phyloP scores from a whole-genome alignment of 2,329 filamentous ascomycete genomes.

The Colletotrichum chrysophilum region DNA sequence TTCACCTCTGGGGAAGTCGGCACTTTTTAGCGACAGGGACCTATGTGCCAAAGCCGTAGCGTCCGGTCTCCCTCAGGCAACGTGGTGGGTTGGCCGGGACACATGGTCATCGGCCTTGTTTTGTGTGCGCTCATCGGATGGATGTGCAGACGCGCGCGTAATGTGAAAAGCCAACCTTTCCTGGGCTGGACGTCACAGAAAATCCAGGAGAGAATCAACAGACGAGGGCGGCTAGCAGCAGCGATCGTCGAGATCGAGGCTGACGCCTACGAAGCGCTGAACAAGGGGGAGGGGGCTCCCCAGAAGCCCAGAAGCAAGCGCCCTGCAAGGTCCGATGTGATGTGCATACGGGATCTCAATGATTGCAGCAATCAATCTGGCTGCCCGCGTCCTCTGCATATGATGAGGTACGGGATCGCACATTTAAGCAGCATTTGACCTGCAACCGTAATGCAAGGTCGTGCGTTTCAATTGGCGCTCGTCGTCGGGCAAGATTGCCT shows the following conservation, averaged over 20 bases:
- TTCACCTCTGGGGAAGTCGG: neutral
- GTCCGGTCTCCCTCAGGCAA: neutral
- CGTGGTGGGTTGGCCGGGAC: neutral
- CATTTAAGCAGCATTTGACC: neutral
- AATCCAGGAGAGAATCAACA: neutral
- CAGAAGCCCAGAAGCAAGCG: neutral
- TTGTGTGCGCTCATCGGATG: neutral
- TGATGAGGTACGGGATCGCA: neutral
- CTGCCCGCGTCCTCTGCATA: neutral
- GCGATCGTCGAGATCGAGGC: conserved; percentile 2
- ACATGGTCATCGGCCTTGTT: neutral
- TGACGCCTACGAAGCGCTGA: neutral
- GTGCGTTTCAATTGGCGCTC: neutral
- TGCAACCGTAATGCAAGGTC: neutral
- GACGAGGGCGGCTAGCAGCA: neutral
- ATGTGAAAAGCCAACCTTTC: neutral
- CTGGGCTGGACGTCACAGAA: neutral
- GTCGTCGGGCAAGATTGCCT: neutral
- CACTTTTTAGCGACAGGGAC: neutral
- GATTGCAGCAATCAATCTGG: neutral
- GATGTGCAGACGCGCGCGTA: neutral
- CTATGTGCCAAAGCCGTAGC: neutral
- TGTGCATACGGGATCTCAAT: conserved; percentile 3
- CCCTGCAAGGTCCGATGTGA: neutral
- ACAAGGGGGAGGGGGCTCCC: neutral